Percentiles rank a stretch among this genome's conserved stretches.
phyloP scores from a whole-genome alignment of 1,284 basidiomycete species.

The Ceratobasidium theobromae region DNA sequence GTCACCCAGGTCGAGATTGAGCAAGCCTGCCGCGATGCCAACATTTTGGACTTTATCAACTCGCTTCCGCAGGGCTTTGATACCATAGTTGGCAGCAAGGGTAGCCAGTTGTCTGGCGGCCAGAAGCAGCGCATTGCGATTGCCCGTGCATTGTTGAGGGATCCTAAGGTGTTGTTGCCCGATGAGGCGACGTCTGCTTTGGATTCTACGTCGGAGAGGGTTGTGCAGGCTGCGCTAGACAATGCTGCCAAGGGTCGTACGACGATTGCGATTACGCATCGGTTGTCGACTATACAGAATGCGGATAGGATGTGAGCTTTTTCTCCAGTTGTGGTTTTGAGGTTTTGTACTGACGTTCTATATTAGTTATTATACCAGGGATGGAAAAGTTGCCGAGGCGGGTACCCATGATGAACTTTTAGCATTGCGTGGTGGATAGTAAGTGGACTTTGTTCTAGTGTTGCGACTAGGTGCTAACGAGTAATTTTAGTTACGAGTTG shows the following conservation, averaged over 20 bases:
- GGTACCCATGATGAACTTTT: slow-evolving; percentile 89
- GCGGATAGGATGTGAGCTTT: slow-evolving; percentile 82
- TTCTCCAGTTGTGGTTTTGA: slow-evolving; percentile 1
- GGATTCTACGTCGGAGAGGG: slow-evolving; percentile 90
- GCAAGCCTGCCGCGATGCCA: slow-evolving; percentile 51
- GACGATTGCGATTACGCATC: slow-evolving; percentile 91
- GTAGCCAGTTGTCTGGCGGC: slow-evolving; percentile 89
- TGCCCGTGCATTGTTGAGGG: slow-evolving; percentile 90
- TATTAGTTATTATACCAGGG: slow-evolving; percentile 83
- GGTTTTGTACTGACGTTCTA: slow-evolving; percentile 34
- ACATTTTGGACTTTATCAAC: slow-evolving; percentile 57
- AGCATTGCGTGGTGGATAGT: slow-evolving; percentile 69
- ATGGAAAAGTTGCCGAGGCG: slow-evolving; percentile 82
- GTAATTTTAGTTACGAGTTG: slow-evolving; percentile 61
- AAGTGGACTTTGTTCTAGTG: slow-evolving; percentile 35
- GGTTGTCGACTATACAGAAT: slow-evolving; percentile 90
- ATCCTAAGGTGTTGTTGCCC: slow-evolving; percentile 87
- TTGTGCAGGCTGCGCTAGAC: slow-evolving; percentile 93
- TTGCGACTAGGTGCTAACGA: neutral
- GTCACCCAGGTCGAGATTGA: slow-evolving; percentile 83
- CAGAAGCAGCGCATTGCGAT: slow-evolving; percentile 96
- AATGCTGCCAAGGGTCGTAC: slow-evolving; percentile 86
- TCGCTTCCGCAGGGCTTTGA: slow-evolving; percentile 87
- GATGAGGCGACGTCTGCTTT: slow-evolving; percentile 96
- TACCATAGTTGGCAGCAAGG: slow-evolving; percentile 92